These are phyloP conservation scores for Aspergillus brasiliensis DNA, from an alignment of 2,329 filamentous ascomycete genomes.

Conservation along the genomic window DNA sequence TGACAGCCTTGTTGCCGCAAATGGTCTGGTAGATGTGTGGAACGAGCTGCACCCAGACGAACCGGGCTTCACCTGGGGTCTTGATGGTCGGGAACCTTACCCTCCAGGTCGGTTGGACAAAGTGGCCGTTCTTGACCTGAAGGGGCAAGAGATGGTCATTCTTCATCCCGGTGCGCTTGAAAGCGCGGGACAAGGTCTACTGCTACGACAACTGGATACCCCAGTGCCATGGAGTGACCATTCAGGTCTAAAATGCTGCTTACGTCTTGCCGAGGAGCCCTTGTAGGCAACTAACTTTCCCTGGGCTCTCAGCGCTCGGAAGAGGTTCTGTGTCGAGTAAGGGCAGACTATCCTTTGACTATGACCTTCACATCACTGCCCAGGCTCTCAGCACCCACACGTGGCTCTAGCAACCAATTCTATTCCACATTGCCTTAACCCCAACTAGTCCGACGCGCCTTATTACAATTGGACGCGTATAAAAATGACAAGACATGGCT, in stretches of 20 bases:
- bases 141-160: constrained; percentile 22
- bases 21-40: constrained; percentile 42
- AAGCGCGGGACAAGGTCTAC: not conserved
- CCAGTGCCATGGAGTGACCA: not conserved
- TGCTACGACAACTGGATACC: not conserved
- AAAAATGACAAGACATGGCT: no score
- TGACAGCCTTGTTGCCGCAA: constrained; percentile 30
- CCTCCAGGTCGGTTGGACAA: constrained; percentile 43
- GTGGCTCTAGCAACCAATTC: not conserved
- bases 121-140: constrained; percentile 35
- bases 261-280: not conserved
- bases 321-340: not conserved
- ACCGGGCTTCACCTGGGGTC: constrained; percentile 43
- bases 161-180: constrained; percentile 17
- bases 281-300: not conserved
- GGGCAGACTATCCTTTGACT: not conserved
- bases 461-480: not conserved
- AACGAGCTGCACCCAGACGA: constrained; percentile 27
- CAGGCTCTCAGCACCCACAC: not conserved
- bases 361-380: not conserved
- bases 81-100: constrained; percentile 35
- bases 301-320: not conserved
- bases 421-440: not conserved
- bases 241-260: not conserved
- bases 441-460: not conserved